Evolutionary conservation across 768 basidiomycete species (phyloP).

Genomic region (Serendipita sp.): DNA sequence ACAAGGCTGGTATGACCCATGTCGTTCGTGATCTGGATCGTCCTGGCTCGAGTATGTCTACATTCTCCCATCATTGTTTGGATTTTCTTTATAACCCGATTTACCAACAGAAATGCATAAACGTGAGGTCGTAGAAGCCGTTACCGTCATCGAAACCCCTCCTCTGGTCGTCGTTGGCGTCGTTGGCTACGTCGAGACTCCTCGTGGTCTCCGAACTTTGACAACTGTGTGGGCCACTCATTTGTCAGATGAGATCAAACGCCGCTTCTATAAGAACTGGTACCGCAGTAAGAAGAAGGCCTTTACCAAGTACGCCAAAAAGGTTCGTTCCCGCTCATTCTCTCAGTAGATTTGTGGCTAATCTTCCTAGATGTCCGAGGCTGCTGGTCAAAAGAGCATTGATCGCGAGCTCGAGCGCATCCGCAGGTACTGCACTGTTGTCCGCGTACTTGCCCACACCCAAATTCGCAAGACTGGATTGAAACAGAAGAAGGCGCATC

Average conservation of each 20-base stretch:
- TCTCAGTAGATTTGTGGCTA: not conserved
- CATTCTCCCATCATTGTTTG: not conserved
- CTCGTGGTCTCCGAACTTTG: constrained; percentile 94
- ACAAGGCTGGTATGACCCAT: constrained; percentile 99
- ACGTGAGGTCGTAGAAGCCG: constrained; percentile 97
- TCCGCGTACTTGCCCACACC: constrained; percentile 97
- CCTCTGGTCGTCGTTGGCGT: constrained; percentile 94
- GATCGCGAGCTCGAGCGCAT: constrained; percentile 96
- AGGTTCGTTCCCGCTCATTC: constrained; percentile 20
- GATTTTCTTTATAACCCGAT: not conserved
- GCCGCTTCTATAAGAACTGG: constrained; percentile 99
- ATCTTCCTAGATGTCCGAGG: constrained; percentile 51
- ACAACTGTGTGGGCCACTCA: constrained; percentile 99
- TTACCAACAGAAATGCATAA: constrained; percentile 88
- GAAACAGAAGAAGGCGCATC: constrained; percentile 96
- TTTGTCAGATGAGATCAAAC: constrained; percentile 93
- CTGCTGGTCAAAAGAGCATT: constrained; percentile 68
- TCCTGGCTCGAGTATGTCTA: constrained; percentile 85
- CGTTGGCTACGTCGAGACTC: constrained; percentile 99
- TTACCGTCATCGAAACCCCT: constrained; percentile 89
- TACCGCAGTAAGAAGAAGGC: constrained; percentile 99
- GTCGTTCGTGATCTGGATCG: constrained; percentile 98
- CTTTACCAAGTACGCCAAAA: constrained; percentile 99
- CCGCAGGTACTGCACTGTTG: constrained; percentile 99
- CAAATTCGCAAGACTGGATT: constrained; percentile 97